Conservation (phyloP, 73 alveolate species). For the Paramecium biaurelia region DNA sequence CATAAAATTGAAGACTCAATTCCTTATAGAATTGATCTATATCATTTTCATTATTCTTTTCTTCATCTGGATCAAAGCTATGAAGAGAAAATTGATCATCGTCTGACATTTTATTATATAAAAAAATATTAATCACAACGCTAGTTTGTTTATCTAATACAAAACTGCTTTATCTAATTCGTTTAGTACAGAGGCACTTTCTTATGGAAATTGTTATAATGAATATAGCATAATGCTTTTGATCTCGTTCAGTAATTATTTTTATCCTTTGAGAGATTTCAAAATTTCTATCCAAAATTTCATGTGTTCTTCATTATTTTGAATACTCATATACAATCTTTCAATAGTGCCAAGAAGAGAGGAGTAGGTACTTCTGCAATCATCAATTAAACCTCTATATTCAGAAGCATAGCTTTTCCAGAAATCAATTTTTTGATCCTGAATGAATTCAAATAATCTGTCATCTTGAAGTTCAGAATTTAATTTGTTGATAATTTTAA, state of each 20-base stretch:
- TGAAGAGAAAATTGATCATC: conserved; percentile 29
- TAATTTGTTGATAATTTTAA: neutral
- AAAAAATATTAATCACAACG: neutral
- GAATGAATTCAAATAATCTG: neutral
- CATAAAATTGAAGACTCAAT: conserved; percentile 31
- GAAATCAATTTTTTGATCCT: neutral
- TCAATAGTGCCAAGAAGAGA: neutral
- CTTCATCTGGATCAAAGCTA: neutral
- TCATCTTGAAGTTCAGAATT: neutral
- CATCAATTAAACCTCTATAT: neutral
- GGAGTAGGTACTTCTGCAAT: neutral
- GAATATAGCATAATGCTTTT: neutral
- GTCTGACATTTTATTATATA: neutral
- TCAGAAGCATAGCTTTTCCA: neutral
- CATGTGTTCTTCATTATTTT: neutral
- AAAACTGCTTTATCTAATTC: neutral
- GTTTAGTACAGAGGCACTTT: neutral
- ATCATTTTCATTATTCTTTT: neutral
- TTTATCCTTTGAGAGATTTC: neutral
- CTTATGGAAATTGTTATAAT: neutral
- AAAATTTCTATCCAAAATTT: neutral
- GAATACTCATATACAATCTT: neutral
- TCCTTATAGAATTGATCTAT: conserved; percentile 31
- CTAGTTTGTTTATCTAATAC: neutral
- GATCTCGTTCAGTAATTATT: neutral